Percentiles rank a stretch among this genome's conserved stretches.
phyloP scores from a whole-genome alignment of 352 stramenopile species.

The Pythium dissotocum region DNA sequence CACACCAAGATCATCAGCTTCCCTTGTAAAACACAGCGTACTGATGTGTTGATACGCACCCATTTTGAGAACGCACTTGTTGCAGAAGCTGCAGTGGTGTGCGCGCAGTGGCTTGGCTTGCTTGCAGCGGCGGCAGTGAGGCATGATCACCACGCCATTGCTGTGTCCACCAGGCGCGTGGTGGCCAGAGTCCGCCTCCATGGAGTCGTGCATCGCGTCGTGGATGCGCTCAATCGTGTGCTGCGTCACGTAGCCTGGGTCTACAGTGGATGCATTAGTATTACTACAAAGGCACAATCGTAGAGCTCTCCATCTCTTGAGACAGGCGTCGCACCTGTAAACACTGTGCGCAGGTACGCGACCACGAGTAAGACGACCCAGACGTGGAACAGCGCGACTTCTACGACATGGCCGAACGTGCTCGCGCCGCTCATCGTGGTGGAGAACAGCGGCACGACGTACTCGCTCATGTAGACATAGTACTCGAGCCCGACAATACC shows the following conservation, averaged over 20 bases:
- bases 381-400: constrained; percentile 63
- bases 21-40: neutral
- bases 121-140: constrained; percentile 61
- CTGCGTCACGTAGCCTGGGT: constrained; percentile 79
- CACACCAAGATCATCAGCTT: neutral
- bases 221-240: constrained; percentile 56
- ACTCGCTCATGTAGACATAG: constrained; percentile 53
- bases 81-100: constrained; percentile 87
- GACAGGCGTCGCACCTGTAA: constrained; percentile 50
- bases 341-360: constrained; percentile 73
- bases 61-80: constrained; percentile 86
- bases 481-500: constrained; percentile 71
- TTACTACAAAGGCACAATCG: neutral
- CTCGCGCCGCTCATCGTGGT: constrained; percentile 10
- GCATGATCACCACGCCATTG: constrained; percentile 13
- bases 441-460: constrained; percentile 44
- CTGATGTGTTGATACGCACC: constrained; percentile 35
- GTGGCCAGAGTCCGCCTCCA: constrained; percentile 44
- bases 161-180: neutral
- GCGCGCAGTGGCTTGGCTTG: constrained; percentile 76
- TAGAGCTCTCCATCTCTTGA: too few species aligned
- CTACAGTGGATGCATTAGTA: constrained; percentile 24
- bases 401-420: constrained; percentile 32
- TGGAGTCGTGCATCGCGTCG: constrained; percentile 58
- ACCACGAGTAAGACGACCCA: constrained; percentile 47